Base-by-base conservation (phyloP, 2,329 filamentous ascomycete species). In the Aureobasidium subglaciale region DNA sequence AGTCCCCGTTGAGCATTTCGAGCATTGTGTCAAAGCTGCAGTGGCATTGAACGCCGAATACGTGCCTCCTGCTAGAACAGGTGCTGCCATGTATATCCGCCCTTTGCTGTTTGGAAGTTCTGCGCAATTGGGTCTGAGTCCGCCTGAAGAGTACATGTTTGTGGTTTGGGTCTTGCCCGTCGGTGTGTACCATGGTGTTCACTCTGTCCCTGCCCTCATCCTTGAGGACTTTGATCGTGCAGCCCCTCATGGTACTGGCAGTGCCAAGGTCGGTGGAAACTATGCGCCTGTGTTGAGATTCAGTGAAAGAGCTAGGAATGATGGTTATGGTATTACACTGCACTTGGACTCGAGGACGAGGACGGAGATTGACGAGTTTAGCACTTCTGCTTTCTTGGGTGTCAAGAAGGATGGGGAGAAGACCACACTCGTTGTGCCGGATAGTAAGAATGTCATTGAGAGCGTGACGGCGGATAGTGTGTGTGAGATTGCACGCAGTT, bases 241-340 rank as follows among this genome's bases (percentile, higher is more conserved):
- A 0, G 92, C 92, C n/a, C 92, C 93, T 1, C 83, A 90, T 64
- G 92, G 92, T 1, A 95, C 88, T 0, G 92, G 92, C 0, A 85
- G 83, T 59, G 92, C 90, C n/a, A 97, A 97, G 74, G 81, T 97
- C 3, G 92, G 93, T 24, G 93, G 92, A 13, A 97, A 97, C 74
- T 97, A 97, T 68, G 92, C 91, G 9, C 92, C 92, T 2, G 92
- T 97, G 5, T 73, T 97, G 65, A 79, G 87, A 56, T 90, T 89
- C 79, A 95, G 88, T 67, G 90, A 95, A 64, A 85, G 81, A 66
- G 92, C 93, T 1, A 77, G 86, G 57, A 75, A 77, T 16, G 81
- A 89, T 58, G 92, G 92, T 29, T 97, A 82, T 67, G 91, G 89
- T n/a, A 97, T 97, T 66, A 97, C 92, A 2, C 77, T 97, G 65